Conservation (phyloP, 73 alveolate species). For the Stentor coeruleus region DNA sequence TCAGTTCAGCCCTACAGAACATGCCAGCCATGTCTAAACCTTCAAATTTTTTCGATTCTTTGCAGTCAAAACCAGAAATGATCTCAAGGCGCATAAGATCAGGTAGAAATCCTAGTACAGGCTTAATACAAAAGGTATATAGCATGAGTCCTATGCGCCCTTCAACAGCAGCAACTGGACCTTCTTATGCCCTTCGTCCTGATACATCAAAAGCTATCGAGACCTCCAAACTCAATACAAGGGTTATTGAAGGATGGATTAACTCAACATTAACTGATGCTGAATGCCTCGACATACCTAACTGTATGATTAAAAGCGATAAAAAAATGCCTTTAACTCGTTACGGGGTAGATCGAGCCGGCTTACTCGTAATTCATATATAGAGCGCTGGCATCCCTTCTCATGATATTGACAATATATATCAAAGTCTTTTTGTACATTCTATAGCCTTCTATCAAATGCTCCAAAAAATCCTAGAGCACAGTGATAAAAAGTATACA, state of each 20-base stretch:
- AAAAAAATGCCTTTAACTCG: neutral
- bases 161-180: conserved; percentile 11
- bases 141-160: neutral
- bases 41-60: conserved; percentile 1
- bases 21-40: neutral
- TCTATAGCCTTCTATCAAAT: neutral
- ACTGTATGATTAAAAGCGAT: conserved; percentile 3
- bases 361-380: neutral
- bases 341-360: neutral
- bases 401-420: neutral
- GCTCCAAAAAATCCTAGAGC: neutral
- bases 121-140: neutral
- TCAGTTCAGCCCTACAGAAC: neutral
- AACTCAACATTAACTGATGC: conserved; percentile 63
- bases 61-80: neutral
- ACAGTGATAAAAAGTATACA: neutral
- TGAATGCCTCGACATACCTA: conserved; percentile 60
- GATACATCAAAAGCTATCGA: neutral
- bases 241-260: conserved; percentile 56
- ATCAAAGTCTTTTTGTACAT: conserved; percentile 1
- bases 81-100: neutral
- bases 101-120: neutral
- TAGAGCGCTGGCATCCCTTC: neutral
- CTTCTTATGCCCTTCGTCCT: neutral
- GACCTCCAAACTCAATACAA: conserved; percentile 37